Conservation (phyloP, 768 basidiomycete species). For the Gloeostereum incarnatum region DNA sequence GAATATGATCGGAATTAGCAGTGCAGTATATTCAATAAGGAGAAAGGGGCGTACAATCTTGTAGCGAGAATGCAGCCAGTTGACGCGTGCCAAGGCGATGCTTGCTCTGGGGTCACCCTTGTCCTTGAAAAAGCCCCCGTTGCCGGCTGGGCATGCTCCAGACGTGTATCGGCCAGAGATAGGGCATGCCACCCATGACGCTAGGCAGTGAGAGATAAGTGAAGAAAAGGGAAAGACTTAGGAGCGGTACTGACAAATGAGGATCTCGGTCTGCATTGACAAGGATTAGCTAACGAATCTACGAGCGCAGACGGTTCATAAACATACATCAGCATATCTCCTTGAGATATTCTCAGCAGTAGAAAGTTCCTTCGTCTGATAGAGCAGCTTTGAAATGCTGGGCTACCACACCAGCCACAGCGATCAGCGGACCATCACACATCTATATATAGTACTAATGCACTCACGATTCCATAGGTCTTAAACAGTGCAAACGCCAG, state of each 20-base stretch:
- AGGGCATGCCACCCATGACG: constrained; percentile 27
- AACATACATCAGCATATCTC: constrained; percentile 40
- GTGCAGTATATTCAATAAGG: background rate
- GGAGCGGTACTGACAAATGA: constrained; percentile 24
- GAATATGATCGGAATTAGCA: constrained; percentile 6
- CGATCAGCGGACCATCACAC: background rate
- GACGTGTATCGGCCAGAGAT: constrained; percentile 7
- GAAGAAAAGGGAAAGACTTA: too few relatives aligned
- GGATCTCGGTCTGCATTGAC: constrained; percentile 27
- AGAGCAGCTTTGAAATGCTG: constrained; percentile 32
- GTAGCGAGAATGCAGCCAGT: constrained; percentile 33
- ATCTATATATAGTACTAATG: background rate
- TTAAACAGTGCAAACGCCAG: constrained; percentile 43
- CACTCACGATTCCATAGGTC: constrained; percentile 37
- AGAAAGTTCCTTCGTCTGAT: constrained; percentile 28
- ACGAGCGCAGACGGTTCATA: background rate
- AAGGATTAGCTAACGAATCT: background rate
- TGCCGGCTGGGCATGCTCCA: background rate
- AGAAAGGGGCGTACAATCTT: constrained; percentile 22
- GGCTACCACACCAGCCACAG: constrained; percentile 22
- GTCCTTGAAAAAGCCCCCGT: background rate
- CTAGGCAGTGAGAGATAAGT: constrained; percentile 10
- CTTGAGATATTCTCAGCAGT: constrained; percentile 24
- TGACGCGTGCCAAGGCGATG: constrained; percentile 29
- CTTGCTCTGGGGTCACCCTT: constrained; percentile 28